Evolutionary conservation across 495 filamentous ascomycete genomes (phyloP).

Genomic region (Xylaria nigripes): DNA sequence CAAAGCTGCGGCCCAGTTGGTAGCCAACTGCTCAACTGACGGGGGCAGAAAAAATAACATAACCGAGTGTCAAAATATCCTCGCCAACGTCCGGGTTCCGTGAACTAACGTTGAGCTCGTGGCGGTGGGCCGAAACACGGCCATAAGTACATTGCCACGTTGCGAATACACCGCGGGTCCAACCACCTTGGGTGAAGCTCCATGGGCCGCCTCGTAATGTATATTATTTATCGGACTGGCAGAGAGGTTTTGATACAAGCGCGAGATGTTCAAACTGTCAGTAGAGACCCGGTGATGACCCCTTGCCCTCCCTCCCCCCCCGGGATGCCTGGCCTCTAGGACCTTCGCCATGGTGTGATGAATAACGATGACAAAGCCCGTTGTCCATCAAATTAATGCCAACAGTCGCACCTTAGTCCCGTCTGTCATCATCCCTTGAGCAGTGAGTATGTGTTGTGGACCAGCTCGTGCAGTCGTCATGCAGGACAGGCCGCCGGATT

Average conservation of each 20-base stretch:
- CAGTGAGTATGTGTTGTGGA: conserved; percentile 4
- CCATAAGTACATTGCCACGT: conserved; percentile 13
- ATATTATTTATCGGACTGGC: neutral
- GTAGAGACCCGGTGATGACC: neutral
- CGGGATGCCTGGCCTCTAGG: neutral
- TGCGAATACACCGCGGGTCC: conserved; percentile 8
- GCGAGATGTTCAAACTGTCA: neutral
- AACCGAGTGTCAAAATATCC: neutral
- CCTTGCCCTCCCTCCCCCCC: neutral
- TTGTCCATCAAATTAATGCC: conserved; percentile 1
- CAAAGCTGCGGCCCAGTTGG: neutral
- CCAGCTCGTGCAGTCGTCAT: neutral
- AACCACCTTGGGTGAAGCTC: conserved; percentile 6
- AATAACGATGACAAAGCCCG: neutral
- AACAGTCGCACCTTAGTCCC: conserved; percentile 3
- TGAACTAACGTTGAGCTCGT: conserved; percentile 8
- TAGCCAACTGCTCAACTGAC: conserved; percentile 1
- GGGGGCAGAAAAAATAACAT: conserved; percentile 1
- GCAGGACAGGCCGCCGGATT: conserved; percentile 3
- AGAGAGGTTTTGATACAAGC: conserved; percentile 6
- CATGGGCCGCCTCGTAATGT: conserved; percentile 5
- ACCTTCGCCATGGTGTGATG: neutral
- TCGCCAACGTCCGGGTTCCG: conserved; percentile 1
- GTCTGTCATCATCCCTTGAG: neutral
- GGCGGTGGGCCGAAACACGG: conserved; percentile 8